Evolutionary conservation across 2,329 filamentous ascomycete species (phyloP).

Genomic region (Microcera coccophila): DNA sequence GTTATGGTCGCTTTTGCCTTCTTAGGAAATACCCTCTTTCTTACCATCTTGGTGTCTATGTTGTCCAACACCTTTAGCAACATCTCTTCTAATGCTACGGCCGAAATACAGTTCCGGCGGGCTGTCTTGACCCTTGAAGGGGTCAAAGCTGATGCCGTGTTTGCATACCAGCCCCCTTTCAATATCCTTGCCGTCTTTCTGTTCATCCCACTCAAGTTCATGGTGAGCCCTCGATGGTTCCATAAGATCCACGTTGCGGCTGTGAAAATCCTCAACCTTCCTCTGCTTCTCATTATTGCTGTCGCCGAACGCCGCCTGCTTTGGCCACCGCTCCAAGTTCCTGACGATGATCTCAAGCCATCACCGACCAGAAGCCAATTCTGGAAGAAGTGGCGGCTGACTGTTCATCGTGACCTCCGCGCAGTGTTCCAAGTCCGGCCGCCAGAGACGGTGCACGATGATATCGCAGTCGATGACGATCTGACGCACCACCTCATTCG

Average conservation of each 20-base stretch:
- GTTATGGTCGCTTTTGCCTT: constrained; percentile 84
- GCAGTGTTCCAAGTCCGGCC: constrained; percentile 70
- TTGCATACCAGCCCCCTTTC: constrained; percentile 78
- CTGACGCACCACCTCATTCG: constrained; percentile 56
- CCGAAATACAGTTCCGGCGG: constrained; percentile 79
- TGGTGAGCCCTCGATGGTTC: constrained; percentile 80
- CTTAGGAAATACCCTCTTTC: constrained; percentile 79
- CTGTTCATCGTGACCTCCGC: constrained; percentile 67
- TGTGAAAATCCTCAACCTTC: constrained; percentile 71
- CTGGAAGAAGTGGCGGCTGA: constrained; percentile 66
- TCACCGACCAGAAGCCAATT: constrained; percentile 43
- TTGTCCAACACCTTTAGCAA: constrained; percentile 78
- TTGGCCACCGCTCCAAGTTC: constrained; percentile 44
- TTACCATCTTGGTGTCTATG: constrained; percentile 87
- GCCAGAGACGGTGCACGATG: constrained; percentile 55
- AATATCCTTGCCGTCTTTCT: constrained; percentile 74
- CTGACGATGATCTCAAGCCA: constrained; percentile 17
- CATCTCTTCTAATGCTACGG: constrained; percentile 70
- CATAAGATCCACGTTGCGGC: constrained; percentile 82
- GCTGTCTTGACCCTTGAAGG: constrained; percentile 81
- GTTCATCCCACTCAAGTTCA: constrained; percentile 71
- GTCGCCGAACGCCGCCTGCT: constrained; percentile 66
- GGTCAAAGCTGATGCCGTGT: constrained; percentile 79
- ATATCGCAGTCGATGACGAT: constrained; percentile 57
- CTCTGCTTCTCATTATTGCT: constrained; percentile 67